Conservation (phyloP, 495 filamentous ascomycete species). For the Daldinia bambusicola region DNA sequence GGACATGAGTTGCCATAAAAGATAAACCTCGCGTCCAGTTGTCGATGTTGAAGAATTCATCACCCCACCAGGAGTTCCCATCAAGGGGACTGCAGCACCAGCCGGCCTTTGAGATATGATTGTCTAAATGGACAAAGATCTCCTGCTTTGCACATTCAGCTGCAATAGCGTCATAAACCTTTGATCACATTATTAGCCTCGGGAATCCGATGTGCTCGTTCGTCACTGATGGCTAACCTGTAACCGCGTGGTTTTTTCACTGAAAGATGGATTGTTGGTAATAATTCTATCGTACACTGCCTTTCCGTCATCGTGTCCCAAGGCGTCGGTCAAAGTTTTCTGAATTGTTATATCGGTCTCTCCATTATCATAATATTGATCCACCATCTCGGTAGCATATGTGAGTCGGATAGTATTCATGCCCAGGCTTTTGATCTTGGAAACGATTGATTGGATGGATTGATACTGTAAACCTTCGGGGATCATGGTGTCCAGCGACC, state of each 20-base stretch:
- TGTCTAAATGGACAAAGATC: conserved; percentile 68
- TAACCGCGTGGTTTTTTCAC: conserved; percentile 55
- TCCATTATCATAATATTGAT: conserved; percentile 63
- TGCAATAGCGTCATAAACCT: conserved; percentile 63
- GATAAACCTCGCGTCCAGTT: conserved; percentile 65
- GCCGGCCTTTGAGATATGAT: conserved; percentile 66
- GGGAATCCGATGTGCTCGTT: not conserved
- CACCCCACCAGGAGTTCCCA: conserved; percentile 69
- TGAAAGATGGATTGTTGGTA: conserved; percentile 60
- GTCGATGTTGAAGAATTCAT: conserved; percentile 61
- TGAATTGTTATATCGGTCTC: conserved; percentile 58
- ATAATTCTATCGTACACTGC: conserved; percentile 54
- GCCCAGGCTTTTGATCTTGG: conserved; percentile 60
- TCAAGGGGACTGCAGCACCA: conserved; percentile 67
- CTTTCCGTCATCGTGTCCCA: conserved; percentile 56
- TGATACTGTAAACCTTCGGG: conserved; percentile 69
- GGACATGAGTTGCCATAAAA: conserved; percentile 64
- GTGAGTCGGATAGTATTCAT: conserved; percentile 68
- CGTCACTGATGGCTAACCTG: conserved; percentile 45
- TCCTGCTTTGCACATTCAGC: conserved; percentile 58
- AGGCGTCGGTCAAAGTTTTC: conserved; percentile 55
- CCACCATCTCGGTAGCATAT: conserved; percentile 67
- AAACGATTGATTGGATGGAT: conserved; percentile 60
- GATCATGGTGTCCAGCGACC: conserved; percentile 63
- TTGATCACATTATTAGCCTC: conserved; percentile 17